Evolutionary conservation across 2,329 filamentous ascomycete genomes (phyloP), one percentile per base, ranked within the genome.

Genomic region (Fusarium torreyae): DNA sequence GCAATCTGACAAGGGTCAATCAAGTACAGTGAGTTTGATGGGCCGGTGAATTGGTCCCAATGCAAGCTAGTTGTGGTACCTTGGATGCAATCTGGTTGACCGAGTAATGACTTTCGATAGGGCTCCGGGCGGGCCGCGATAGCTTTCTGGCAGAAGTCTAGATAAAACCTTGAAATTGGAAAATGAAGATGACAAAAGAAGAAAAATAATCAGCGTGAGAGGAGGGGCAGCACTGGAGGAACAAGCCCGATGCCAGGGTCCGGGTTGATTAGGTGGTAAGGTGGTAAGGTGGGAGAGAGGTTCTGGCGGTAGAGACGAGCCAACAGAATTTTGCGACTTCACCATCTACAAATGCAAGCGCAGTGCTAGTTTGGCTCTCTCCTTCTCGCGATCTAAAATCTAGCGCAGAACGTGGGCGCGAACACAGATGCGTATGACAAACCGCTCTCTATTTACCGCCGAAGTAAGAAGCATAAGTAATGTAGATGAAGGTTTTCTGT

Each of bases 1-100:
- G 62, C 69, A 71, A 70, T 58, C 43, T 60, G 26, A 53, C 50
- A 43, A 51, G 57, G 63, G 51, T 62, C 57, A 72, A 69, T 57
- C 52, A 54, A 50, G 56, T 24, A 40, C 36, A 42, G 58, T 46
- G 38, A 39, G 18, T 22, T 36, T 36, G 53, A 48, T 43, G 48
- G n/a, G 39, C 39, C 33, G 26, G 28, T 48, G 52, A 57, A 69
- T 68, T 60, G 50, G 52, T 45, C 48, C 53, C 62, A 58, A 45
- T 49, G 53, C 40, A 38, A 50, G 60, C 53, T 67, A 57, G 49
- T 43, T 64, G 39, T 42, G 40, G 24, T 49, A 68, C 42, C 13
- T 26, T 46, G 11, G 33, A 34, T 49, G 53, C 22, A 63, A 63
- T 56, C 26, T 59, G 54, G 46, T 57, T 70, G 61, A 50, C 57